Percentiles rank a stretch among this genome's conserved stretches.
Conservation (phyloP, 768 basidiomycete species). For the Pleurotus cornucopiae region DNA sequence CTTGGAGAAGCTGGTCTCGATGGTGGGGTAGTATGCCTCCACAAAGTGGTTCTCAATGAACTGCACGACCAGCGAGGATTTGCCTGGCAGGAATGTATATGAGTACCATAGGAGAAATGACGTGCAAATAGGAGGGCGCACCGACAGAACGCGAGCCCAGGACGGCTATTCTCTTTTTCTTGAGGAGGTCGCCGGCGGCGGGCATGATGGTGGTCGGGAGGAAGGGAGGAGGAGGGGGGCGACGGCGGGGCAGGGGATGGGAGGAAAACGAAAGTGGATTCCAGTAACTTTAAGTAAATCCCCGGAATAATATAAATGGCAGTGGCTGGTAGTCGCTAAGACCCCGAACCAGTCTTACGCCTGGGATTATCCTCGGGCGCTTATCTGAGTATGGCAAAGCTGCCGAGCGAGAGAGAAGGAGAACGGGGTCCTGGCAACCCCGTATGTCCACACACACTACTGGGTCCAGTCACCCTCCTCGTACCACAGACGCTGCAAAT, state of each 20-base stretch:
- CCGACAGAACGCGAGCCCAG: slow-evolving; percentile 88
- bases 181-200: slow-evolving; percentile 31
- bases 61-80: slow-evolving; percentile 89
- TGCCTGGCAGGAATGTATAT: slow-evolving; percentile 49
- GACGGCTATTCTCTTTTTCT: slow-evolving; percentile 86
- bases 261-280: slow-evolving; percentile 9
- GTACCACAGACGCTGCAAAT: not conserved
- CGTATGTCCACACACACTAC: not conserved
- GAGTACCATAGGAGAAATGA: slow-evolving; percentile 9
- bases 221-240: not conserved
- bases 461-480: not conserved
- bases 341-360: not conserved
- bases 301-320: slow-evolving; percentile 8
- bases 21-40: slow-evolving; percentile 94
- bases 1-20: slow-evolving; percentile 86
- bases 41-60: slow-evolving; percentile 91
- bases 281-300: slow-evolving; percentile 3
- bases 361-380: not conserved
- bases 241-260: slow-evolving; percentile 4
- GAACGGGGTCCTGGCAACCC: not conserved
- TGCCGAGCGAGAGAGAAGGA: not conserved
- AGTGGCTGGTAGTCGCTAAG: slow-evolving; percentile 4
- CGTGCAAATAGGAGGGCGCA: slow-evolving; percentile 24
- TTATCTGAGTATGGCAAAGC: not conserved
- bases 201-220: slow-evolving; percentile 5